These are phyloP conservation scores for Schizosaccharomyces osmophilus DNA, from an alignment of 805 yeast species.

Conservation along the genomic window DNA sequence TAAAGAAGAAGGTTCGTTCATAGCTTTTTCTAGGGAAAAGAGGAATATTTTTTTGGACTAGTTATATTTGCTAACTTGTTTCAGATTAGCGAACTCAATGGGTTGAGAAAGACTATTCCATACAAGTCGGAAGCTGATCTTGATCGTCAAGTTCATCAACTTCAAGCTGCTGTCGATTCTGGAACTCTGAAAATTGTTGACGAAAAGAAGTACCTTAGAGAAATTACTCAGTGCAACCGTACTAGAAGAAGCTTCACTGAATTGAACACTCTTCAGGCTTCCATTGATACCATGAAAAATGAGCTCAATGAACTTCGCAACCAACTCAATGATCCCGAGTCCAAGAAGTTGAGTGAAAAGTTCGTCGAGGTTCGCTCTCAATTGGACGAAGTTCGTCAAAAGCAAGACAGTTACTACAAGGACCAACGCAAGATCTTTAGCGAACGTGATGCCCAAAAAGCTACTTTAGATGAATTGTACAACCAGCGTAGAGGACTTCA, in stretches of 20 bases:
- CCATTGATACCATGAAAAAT: constrained; percentile 53
- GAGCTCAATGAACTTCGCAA: constrained; percentile 55
- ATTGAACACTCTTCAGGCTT: constrained; percentile 49
- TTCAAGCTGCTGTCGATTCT: constrained; percentile 45
- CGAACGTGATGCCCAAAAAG: constrained; percentile 41
- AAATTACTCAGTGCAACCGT: constrained; percentile 61
- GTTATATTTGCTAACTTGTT: too few species aligned
- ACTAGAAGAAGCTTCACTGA: constrained; percentile 52
- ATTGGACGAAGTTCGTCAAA: constrained; percentile 38
- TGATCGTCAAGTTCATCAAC: constrained; percentile 35
- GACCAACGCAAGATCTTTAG: constrained; percentile 39
- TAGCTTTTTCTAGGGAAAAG: not conserved
- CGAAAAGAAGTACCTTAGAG: constrained; percentile 66
- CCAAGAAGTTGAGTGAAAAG: constrained; percentile 41
- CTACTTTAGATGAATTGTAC: constrained; percentile 45
- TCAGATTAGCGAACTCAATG: constrained; percentile 1
- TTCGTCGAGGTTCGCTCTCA: constrained; percentile 46
- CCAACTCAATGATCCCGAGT: constrained; percentile 27
- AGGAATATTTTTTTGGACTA: too few species aligned
- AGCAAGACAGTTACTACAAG: constrained; percentile 36
- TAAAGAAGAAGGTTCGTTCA: not conserved
- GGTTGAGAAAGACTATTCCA: constrained; percentile 2
- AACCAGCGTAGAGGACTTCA: constrained; percentile 34
- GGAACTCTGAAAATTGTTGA: constrained; percentile 73
- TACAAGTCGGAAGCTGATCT: constrained; percentile 37